phyloP scores from a whole-genome alignment of 1,139 yeast species.

The Nadsonia commutata region DNA sequence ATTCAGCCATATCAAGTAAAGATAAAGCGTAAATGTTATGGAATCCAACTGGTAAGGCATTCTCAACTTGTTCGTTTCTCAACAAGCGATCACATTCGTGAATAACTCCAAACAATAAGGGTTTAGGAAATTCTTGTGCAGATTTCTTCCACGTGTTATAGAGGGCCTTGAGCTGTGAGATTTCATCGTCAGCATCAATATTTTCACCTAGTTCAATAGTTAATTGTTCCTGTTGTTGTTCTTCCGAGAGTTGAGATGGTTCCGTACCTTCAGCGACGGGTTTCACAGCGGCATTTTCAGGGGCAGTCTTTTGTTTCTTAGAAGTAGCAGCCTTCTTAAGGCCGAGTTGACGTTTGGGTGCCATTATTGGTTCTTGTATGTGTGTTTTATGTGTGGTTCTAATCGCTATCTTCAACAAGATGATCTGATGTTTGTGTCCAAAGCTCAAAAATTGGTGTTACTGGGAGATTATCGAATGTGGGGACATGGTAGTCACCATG shows the following conservation, averaged over 20 bases:
- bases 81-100: conserved; percentile 82
- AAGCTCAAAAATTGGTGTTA: too few species aligned
- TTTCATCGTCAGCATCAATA: conserved; percentile 62
- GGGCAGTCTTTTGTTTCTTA: conserved; percentile 13
- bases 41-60: conserved; percentile 40
- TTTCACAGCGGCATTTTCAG: conserved; percentile 12
- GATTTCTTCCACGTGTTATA: conserved; percentile 38
- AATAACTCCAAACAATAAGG: conserved; percentile 63
- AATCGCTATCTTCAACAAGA: conserved; percentile 2
- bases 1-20: conserved; percentile 46
- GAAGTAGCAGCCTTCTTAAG: conserved; percentile 45
- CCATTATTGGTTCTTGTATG: conserved; percentile 7
- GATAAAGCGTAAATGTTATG: conserved; percentile 64
- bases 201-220: conserved; percentile 60
- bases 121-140: conserved; percentile 24
- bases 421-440: too few species aligned
- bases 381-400: conserved; percentile 6
- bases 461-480: too few species aligned
- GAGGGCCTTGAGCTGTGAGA: conserved; percentile 56
- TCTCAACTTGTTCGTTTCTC: conserved; percentile 27
- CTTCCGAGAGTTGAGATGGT: conserved; percentile 8
- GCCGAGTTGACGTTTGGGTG: conserved; percentile 61
- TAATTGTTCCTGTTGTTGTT: conserved; percentile 25
- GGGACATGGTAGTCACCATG: too few species aligned
- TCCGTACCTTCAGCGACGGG: conserved; percentile 7